phyloP scores from a whole-genome alignment of 257 asterid genomes.

The Nicotiana tabacum region DNA sequence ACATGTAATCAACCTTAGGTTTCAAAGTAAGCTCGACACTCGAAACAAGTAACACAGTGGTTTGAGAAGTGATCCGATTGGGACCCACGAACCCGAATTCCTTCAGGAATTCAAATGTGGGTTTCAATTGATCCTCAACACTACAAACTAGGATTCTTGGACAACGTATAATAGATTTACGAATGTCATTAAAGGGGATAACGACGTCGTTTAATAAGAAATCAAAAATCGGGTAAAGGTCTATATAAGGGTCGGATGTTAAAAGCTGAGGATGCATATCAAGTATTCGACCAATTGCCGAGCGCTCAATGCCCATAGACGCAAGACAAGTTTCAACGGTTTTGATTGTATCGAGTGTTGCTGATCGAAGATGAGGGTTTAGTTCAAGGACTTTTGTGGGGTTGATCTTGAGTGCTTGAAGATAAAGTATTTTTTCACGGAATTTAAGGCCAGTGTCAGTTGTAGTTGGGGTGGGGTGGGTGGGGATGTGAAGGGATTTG shows the following conservation, averaged over 20 bases:
- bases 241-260: constrained; percentile 57
- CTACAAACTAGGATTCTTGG: constrained; percentile 60
- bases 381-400: constrained; percentile 51
- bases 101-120: constrained; percentile 49
- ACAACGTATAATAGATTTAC: constrained; percentile 53
- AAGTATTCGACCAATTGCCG: constrained; percentile 62
- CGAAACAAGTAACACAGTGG: constrained; percentile 66
- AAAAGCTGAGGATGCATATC: constrained; percentile 81
- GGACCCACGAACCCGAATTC: constrained; percentile 59
- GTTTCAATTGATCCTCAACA: constrained; percentile 50
- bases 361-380: constrained; percentile 67
- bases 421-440: constrained; percentile 54
- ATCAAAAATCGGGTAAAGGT: constrained; percentile 63
- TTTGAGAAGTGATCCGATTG: constrained; percentile 49
- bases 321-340: constrained; percentile 57
- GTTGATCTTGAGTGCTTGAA: constrained; percentile 43
- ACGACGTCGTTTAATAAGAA: constrained; percentile 51
- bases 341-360: constrained; percentile 51
- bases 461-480: constrained; percentile 12
- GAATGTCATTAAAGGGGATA: constrained; percentile 47
- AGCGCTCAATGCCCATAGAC: constrained; percentile 62
- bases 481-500: background rate
- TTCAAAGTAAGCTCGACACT: constrained; percentile 60
- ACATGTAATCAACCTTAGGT: constrained; percentile 59
- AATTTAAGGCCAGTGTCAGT: constrained; percentile 56